phyloP scores from a whole-genome alignment of 257 asterid genomes.

The Scutellaria galericulata region DNA sequence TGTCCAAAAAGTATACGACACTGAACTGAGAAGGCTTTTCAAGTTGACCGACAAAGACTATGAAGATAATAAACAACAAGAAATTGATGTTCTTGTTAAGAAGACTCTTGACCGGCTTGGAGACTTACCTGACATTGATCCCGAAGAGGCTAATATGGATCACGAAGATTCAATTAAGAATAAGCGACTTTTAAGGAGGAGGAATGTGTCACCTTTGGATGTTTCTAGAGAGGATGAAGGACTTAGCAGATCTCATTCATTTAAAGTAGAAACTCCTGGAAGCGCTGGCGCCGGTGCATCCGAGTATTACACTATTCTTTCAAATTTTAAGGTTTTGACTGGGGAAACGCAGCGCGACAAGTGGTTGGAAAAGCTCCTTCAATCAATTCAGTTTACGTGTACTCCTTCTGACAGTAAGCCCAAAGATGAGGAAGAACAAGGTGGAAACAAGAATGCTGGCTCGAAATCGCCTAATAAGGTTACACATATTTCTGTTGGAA shows the following conservation, averaged over 20 bases:
- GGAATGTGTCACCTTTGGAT: conserved; percentile 64
- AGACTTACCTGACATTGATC: conserved; percentile 75
- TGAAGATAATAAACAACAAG: conserved; percentile 73
- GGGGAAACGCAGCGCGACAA: conserved; percentile 71
- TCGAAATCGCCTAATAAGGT: conserved; percentile 45
- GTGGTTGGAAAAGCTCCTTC: conserved; percentile 83
- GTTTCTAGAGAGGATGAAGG: conserved; percentile 72
- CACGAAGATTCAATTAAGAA: conserved; percentile 64
- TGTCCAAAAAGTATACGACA: conserved; percentile 82
- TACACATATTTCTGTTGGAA: conserved; percentile 30
- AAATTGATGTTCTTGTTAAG: conserved; percentile 74
- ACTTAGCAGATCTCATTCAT: conserved; percentile 47
- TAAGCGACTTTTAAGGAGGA: conserved; percentile 63
- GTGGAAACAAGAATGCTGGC: conserved; percentile 32
- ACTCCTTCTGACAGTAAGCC: conserved; percentile 42
- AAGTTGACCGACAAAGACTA: conserved; percentile 77
- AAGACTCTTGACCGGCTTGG: conserved; percentile 73
- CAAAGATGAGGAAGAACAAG: conserved; percentile 47
- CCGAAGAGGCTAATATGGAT: conserved; percentile 54
- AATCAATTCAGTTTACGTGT: conserved; percentile 62
- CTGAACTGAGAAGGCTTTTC: conserved; percentile 65
- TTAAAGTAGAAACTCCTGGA: conserved; percentile 75
- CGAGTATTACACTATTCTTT: conserved; percentile 54
- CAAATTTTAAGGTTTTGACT: conserved; percentile 52
- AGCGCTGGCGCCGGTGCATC: conserved; percentile 54